These are phyloP conservation scores for Hyparrhenia diplandra DNA, from an alignment of 176 grass and related monocot species.

Conservation along the genomic window DNA sequence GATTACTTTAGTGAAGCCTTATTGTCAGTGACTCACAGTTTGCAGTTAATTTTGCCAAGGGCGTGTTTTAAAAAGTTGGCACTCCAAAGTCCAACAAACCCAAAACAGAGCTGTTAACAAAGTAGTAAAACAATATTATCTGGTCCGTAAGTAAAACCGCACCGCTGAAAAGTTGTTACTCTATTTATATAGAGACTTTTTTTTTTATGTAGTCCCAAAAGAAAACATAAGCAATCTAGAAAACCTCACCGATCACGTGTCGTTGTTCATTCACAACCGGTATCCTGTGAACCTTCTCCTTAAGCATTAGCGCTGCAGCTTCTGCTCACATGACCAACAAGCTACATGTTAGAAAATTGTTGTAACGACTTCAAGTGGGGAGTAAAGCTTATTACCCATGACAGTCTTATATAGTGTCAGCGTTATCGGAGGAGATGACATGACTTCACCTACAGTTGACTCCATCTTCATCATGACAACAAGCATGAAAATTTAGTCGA, in stretches of 20 bases:
- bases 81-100: too few species aligned
- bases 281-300: slow-evolving; percentile 79
- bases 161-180: too few species aligned
- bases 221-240: neutral
- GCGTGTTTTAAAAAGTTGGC: too few species aligned
- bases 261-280: slow-evolving; percentile 61
- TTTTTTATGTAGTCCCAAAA: too few species aligned
- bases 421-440: slow-evolving; percentile 82
- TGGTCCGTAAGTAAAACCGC: too few species aligned
- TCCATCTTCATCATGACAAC: slow-evolving; percentile 43
- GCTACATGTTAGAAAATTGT: neutral
- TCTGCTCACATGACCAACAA: slow-evolving; percentile 39
- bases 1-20: too few species aligned
- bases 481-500: neutral
- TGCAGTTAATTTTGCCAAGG: too few species aligned
- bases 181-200: too few species aligned
- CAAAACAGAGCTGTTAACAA: too few species aligned
- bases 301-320: slow-evolving; percentile 81
- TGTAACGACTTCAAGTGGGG: neutral
- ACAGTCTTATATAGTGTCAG: slow-evolving; percentile 59
- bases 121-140: too few species aligned
- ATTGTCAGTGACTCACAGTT: too few species aligned
- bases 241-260: slow-evolving; percentile 54
- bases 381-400: slow-evolving; percentile 87
- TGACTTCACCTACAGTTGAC: slow-evolving; percentile 65